Percentiles rank a stretch among this genome's conserved stretches.
Evolutionary conservation across 495 filamentous ascomycete species (phyloP).

Genomic region (Aspergillus asperescens): DNA sequence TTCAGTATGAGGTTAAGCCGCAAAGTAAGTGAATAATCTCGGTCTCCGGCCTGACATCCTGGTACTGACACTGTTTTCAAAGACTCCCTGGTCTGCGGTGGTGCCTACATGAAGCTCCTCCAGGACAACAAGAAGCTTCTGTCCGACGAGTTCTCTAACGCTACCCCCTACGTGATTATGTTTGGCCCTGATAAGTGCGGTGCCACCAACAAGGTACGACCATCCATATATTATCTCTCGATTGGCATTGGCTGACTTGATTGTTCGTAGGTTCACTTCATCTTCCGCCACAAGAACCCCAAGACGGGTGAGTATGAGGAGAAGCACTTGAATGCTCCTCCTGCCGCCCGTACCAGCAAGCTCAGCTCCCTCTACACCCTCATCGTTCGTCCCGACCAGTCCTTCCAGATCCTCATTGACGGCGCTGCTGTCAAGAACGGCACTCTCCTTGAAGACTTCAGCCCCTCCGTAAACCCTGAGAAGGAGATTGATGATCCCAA

Average conservation of each 20-base stretch:
- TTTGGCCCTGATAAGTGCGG: constrained; percentile 99
- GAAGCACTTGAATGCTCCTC: constrained; percentile 90
- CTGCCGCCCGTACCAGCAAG: constrained; percentile 83
- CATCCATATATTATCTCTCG: background rate
- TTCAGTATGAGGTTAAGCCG: constrained; percentile 99
- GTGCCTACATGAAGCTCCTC: constrained; percentile 98
- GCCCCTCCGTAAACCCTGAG: constrained; percentile 84
- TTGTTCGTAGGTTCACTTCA: constrained; percentile 82
- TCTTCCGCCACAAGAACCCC: constrained; percentile 99
- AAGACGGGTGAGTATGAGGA: constrained; percentile 99
- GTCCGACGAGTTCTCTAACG: constrained; percentile 96
- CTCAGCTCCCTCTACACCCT: constrained; percentile 91
- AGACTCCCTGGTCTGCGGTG: constrained; percentile 97
- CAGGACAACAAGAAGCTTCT: constrained; percentile 96
- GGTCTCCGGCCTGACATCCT: background rate
- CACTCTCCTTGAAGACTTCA: constrained; percentile 91
- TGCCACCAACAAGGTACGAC: constrained; percentile 87
- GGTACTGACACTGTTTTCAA: background rate
- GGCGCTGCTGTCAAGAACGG: constrained; percentile 80
- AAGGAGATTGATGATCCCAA: constrained; percentile 96
- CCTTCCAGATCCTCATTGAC: constrained; percentile 84
- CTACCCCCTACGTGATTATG: constrained; percentile 98
- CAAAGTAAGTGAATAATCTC: constrained; percentile 63
- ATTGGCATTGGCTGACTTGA: constrained; percentile 14
- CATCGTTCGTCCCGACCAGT: constrained; percentile 92